Base-by-base conservation (phyloP, 2,329 filamentous ascomycete genomes). In the Ambrosiella cleistominuta region DNA sequence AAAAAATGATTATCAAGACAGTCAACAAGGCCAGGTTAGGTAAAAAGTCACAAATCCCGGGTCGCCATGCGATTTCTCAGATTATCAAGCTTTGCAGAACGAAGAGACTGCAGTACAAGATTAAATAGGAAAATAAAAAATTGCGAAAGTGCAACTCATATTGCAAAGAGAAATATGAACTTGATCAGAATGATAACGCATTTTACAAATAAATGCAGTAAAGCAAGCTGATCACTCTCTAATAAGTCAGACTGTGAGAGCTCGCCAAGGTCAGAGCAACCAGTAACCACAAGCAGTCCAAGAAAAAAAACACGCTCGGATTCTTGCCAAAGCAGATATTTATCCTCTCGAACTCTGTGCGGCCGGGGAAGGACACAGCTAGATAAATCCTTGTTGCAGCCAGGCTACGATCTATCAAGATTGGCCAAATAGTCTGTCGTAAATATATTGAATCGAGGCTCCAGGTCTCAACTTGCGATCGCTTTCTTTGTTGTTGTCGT, bases 61-160 rank as follows among this genome's bases (percentile, higher is more conserved):
- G 27, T 39, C 40, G 58, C 54, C 55, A 57, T 58, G 44, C 51
- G 59, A 53, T 19, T 52, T 57, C 42, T 47, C 17, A 57, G 55
- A 49, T 54, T 58, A 15, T 45, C 51, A 54, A 55, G 37, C 44
- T 58, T 58, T n/a, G 36, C 27, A 47, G 56, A 35, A 17, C 27
- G 15, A 51, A 51, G 15, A 53, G 27, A 27, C 27, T 3, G 27
- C 4, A 27, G 27, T 27, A 13, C 35, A 19, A 19, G 15, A 58
- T 40, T 35, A 58, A 39, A 19, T 40, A 47, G 17, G 49, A 37
- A 35, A 36, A 51, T 6, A 49, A 36, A 51, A 51, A 51, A 15
- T 7, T 13, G 47, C 17, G 47, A 35, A 37, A 9, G 47, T 9
- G 6, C 19, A 51, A 9, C 17, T 51, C 27, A 51, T 51, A 51